Evolutionary conservation across 768 basidiomycete genomes (phyloP).

Genomic region (Sarcomyxa edulis): DNA sequence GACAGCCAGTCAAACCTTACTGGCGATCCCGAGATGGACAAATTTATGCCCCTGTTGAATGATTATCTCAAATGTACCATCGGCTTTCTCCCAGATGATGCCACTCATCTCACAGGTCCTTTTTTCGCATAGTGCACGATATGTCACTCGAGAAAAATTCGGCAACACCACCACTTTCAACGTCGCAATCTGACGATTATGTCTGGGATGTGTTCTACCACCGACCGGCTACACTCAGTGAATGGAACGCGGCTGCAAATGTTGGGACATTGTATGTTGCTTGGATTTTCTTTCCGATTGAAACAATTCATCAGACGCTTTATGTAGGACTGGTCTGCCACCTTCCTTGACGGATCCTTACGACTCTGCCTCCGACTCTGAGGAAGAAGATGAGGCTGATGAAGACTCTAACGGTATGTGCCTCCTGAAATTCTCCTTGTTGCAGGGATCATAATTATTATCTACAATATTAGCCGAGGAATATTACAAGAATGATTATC

Average conservation of each 20-base stretch:
- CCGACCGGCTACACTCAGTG: constrained; percentile 50
- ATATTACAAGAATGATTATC: constrained; percentile 83
- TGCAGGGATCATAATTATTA: constrained; percentile 2
- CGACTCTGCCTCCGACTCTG: constrained; percentile 60
- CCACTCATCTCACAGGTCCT: constrained; percentile 15
- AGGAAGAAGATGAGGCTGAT: constrained; percentile 70
- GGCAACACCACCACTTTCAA: constrained; percentile 3
- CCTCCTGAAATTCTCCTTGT: not conserved
- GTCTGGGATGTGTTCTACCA: constrained; percentile 86
- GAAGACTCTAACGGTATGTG: constrained; percentile 78
- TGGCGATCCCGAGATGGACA: constrained; percentile 63
- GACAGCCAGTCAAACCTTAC: constrained; percentile 18
- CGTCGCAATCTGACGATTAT: constrained; percentile 44
- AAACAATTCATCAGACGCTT: not conserved
- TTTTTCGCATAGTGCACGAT: constrained; percentile 25
- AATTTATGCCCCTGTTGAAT: constrained; percentile 71
- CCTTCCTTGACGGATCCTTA: constrained; percentile 46
- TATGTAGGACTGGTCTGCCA: constrained; percentile 58
- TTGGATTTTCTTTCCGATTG: not conserved
- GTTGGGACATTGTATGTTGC: constrained; percentile 59
- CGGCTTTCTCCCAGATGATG: not conserved
- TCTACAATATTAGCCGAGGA: constrained; percentile 54
- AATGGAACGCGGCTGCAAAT: constrained; percentile 53
- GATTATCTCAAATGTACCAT: constrained; percentile 63
- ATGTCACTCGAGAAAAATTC: constrained; percentile 10